Evolutionary conservation across 305 asterid genomes (phyloP).

Genomic region (Fraxinus nigra): DNA sequence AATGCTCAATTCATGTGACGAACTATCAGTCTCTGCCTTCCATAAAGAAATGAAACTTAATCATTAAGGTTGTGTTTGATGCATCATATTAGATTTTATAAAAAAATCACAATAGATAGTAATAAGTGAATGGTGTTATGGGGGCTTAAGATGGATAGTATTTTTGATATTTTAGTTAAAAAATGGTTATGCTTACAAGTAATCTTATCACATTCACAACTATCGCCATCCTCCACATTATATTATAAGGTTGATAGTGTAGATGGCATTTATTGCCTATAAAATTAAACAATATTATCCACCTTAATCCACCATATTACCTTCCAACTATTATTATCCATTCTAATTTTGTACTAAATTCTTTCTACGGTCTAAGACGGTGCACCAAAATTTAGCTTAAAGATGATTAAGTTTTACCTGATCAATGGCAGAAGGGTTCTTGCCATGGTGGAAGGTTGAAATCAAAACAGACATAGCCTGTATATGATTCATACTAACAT

Average conservation of each 20-base stretch:
- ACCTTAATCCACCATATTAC: background rate
- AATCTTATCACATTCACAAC: background rate
- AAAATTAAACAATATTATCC: background rate
- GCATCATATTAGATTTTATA: background rate
- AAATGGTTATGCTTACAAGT: background rate
- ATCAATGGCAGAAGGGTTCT: constrained; percentile 82
- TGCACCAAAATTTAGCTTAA: background rate
- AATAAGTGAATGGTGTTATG: background rate
- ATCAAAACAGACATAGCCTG: constrained; percentile 96
- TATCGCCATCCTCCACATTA: background rate
- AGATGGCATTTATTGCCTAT: background rate
- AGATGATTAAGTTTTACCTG: constrained; percentile 48
- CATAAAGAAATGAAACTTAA: background rate
- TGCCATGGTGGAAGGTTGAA: constrained; percentile 87
- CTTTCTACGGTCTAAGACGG: background rate
- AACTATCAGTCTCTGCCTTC: background rate
- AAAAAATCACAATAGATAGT: background rate
- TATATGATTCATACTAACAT: constrained; percentile 94
- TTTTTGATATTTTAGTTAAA: background rate
- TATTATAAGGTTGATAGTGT: background rate
- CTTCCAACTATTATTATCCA: background rate
- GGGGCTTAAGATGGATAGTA: background rate
- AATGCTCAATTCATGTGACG: background rate
- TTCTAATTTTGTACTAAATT: background rate
- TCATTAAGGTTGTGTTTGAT: background rate